phyloP scores from a whole-genome alignment of 345 rosid genomes.

The Dipteronia sinensis region DNA sequence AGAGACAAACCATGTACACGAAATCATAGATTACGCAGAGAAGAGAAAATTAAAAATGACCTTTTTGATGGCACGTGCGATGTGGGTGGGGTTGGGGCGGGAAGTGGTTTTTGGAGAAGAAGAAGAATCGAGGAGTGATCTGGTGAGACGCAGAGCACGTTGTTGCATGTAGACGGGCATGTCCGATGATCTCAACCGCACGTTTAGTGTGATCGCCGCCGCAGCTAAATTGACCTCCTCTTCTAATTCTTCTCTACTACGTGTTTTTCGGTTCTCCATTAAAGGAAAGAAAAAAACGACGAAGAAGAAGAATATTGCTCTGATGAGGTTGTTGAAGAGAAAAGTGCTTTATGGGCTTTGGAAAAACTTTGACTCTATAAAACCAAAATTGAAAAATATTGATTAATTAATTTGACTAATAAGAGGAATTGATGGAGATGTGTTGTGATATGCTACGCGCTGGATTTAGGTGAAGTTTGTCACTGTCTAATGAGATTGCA shows the following conservation, averaged over 20 bases:
- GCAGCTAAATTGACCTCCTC: slow-evolving; percentile 44
- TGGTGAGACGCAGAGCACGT: slow-evolving; percentile 36
- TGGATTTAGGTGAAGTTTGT: neutral
- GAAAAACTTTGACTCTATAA: neutral
- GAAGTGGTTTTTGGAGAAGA: slow-evolving; percentile 20
- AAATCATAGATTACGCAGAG: too few species aligned
- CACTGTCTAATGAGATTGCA: neutral
- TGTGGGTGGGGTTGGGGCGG: slow-evolving; percentile 31
- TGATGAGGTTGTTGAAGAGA: neutral
- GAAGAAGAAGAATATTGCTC: neutral
- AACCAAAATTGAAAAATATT: neutral
- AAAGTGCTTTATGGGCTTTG: neutral
- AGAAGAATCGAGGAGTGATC: slow-evolving; percentile 36
- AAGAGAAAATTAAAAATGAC: neutral
- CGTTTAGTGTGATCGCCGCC: slow-evolving; percentile 36
- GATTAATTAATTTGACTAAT: too few species aligned
- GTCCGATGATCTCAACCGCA: slow-evolving; percentile 42
- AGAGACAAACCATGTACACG: too few species aligned
- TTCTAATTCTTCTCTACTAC: neutral
- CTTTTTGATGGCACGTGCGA: slow-evolving; percentile 51
- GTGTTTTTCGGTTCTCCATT: slow-evolving; percentile 9
- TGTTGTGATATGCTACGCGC: neutral
- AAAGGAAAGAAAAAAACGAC: too few species aligned
- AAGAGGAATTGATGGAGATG: neutral
- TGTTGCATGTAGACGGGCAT: slow-evolving; percentile 46